Evolutionary conservation across 164 flowering plant genomes (phyloP).

Genomic region (Taxillus chinensis): DNA sequence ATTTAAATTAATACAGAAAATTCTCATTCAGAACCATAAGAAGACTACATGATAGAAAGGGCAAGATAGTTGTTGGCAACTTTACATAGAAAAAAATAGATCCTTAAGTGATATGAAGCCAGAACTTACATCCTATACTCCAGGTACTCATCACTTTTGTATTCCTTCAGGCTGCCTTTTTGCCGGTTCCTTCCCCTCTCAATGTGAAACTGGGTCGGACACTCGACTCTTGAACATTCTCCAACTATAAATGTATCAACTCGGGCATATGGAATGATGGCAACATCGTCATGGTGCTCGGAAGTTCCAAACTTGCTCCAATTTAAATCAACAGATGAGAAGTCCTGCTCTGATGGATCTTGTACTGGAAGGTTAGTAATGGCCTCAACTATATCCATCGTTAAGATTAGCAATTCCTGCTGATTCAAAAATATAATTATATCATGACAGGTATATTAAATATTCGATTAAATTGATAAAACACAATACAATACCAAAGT

Average conservation of each 20-base stretch:
- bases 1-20: too few relatives aligned
- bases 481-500: too few relatives aligned
- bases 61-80: constrained; percentile 16
- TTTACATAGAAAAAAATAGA: constrained; percentile 31
- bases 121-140: constrained; percentile 70
- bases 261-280: constrained; percentile 72
- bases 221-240: constrained; percentile 72
- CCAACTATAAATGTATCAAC: constrained; percentile 83
- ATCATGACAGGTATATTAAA: too few relatives aligned
- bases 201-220: constrained; percentile 85
- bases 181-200: constrained; percentile 78
- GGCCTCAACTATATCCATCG: constrained; percentile 59
- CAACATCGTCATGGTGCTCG: constrained; percentile 78
- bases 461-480: too few relatives aligned
- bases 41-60: background rate
- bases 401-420: background rate
- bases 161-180: constrained; percentile 62
- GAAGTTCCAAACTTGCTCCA: constrained; percentile 70
- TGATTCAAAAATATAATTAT: background rate
- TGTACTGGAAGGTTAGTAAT: constrained; percentile 53
- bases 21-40: background rate
- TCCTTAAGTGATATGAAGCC: background rate
- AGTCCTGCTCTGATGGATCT: constrained; percentile 74
- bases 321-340: constrained; percentile 62
- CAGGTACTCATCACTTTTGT: constrained; percentile 76